Conservation (phyloP, 2,329 filamentous ascomycete genomes). For the Onygena corvina region DNA sequence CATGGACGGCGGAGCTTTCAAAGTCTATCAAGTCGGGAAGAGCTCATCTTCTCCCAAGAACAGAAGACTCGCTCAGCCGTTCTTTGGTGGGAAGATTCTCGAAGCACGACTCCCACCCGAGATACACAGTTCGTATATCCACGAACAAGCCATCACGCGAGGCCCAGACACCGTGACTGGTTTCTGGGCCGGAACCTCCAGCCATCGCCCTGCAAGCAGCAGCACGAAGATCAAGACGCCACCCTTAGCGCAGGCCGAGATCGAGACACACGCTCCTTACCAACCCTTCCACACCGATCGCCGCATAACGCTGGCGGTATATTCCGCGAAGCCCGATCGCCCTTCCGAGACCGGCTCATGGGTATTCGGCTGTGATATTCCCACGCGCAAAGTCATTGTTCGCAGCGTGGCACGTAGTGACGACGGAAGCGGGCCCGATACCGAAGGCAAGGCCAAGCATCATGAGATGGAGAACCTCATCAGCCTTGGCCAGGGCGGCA, state of each 20-base stretch:
- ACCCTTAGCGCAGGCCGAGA: constrained; percentile 67
- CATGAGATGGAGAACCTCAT: constrained; percentile 38
- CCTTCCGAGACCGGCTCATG: constrained; percentile 33
- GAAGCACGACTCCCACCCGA: constrained; percentile 56
- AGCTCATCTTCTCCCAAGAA: constrained; percentile 42
- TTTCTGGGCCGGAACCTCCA: constrained; percentile 32
- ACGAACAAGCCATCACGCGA: constrained; percentile 42
- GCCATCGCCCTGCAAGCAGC: constrained; percentile 31
- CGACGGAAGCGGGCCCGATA: constrained; percentile 28
- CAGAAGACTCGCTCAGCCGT: constrained; percentile 42
- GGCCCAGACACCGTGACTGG: constrained; percentile 34
- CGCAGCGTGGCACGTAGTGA: constrained; percentile 31
- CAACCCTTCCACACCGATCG: constrained; percentile 91
- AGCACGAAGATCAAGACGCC: constrained; percentile 34
- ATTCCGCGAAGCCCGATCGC: constrained; percentile 32
- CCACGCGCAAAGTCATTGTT: constrained; percentile 38
- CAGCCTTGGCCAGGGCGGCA: constrained; percentile 42
- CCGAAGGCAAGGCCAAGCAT: constrained; percentile 21
- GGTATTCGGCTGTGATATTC: constrained; percentile 44
- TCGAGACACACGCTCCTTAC: constrained; percentile 90
- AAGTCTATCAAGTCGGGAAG: constrained; percentile 33
- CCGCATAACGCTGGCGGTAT: constrained; percentile 66
- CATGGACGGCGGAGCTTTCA: constrained; percentile 35
- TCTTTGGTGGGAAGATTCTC: constrained; percentile 46
- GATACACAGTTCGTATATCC: constrained; percentile 48